phyloP scores from a whole-genome alignment of 768 basidiomycete genomes.

The Leccinum arenicola region DNA sequence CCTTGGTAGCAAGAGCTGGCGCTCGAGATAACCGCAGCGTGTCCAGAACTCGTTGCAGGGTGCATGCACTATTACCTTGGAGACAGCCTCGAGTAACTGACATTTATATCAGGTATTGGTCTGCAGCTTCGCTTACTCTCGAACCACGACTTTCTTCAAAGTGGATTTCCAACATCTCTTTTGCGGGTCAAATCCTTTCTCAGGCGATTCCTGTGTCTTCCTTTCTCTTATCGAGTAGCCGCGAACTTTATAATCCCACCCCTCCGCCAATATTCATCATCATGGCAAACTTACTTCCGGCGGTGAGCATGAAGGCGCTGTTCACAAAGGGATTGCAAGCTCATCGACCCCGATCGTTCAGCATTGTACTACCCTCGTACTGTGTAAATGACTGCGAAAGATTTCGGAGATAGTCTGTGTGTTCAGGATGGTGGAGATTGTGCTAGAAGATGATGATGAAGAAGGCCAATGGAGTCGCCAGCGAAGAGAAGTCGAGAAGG shows the following conservation, averaged over 20 bases:
- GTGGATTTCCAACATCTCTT: conserved; percentile 89
- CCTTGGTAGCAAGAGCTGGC: conserved; percentile 80
- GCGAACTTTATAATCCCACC: conserved; percentile 55
- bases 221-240: conserved; percentile 51
- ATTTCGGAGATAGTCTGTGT: no score
- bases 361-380: no score
- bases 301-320: conserved; percentile 62
- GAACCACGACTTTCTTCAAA: conserved; percentile 86
- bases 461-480: no score
- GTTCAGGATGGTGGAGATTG: no score
- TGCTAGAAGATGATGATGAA: no score
- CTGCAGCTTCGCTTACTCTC: conserved; percentile 60
- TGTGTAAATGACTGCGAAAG: no score
- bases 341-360: conserved; percentile 37
- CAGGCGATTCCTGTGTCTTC: conserved; percentile 64
- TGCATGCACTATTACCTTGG: conserved; percentile 34
- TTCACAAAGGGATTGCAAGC: conserved; percentile 83
- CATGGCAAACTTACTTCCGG: conserved; percentile 79
- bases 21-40: conserved; percentile 72
- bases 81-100: conserved; percentile 10
- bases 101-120: conserved; percentile 61
- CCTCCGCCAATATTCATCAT: conserved; percentile 74
- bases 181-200: conserved; percentile 76
- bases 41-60: conserved; percentile 85
- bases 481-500: no score